Base-by-base conservation (phyloP, 2,329 filamentous ascomycete species). In the Ophiocordyceps unilateralis region DNA sequence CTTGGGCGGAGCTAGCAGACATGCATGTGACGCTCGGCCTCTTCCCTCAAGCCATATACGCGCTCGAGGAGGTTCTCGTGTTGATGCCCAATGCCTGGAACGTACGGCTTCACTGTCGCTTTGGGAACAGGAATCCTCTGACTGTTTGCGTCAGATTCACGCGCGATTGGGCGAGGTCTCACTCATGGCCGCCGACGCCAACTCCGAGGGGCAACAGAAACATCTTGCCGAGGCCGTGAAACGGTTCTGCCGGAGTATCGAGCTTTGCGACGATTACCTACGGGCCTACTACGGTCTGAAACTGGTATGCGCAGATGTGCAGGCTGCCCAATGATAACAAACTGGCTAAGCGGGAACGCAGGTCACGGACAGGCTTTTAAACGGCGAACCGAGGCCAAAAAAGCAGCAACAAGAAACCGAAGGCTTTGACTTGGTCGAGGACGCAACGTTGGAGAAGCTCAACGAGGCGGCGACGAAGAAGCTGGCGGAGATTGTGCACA, bases 71-170 rank as follows among this genome's bases (percentile, higher is more conserved):
- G 60, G 86, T 93, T 19, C 62, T 98, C 39, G 67, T 96, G 42
- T 69, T 93, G 45, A 75, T 78, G 43, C 89, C 91, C 4, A 93
- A 94, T 65, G 85, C 89, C 19, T 98, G 91, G 88, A 96, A 93
- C 67, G 84, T 91, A 60, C 58, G 83, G 59, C 46, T 30, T n/a
- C 22, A 38, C 39, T 17, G 11, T 46, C 26, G 44, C 37, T 48
- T 39, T 41, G 21, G 12, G 12, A 2, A 23, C 20, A 12, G 23
- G 23, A 37, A 32, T 24, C 4, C 2, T 9, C 46, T 59, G 36
- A 59, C 48, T 46, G 10, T n/a, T 24, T 46, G n/a, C 54, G n/a
- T n/a, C 37, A 91, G 82, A 76, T 93, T 49, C 87, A 95, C 59
- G 88, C 88, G 41, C 78, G 83, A 41, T 63, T 95, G 22, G 91